phyloP scores from a whole-genome alignment of 148 eudicot species.

The Chenopodium suecicum region DNA sequence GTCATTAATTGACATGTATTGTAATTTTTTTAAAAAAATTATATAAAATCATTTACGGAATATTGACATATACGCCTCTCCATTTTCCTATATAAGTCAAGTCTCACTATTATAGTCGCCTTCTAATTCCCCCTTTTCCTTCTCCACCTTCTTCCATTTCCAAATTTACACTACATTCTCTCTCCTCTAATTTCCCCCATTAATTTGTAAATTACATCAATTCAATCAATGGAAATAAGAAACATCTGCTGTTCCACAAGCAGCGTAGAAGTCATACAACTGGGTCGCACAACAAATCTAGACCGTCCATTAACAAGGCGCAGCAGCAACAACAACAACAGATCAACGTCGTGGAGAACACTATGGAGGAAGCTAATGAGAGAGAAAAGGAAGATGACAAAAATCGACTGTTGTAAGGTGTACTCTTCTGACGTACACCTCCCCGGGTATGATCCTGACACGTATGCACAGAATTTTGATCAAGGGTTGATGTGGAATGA shows the following conservation, averaged over 20 bases:
- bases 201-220: no score
- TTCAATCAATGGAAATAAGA: constrained; percentile 26
- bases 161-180: neutral
- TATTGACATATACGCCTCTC: neutral
- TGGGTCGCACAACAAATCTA: constrained; percentile 23
- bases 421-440: constrained; percentile 18
- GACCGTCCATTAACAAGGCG: constrained; percentile 18
- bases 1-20: no score
- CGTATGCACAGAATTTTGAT: constrained; percentile 56
- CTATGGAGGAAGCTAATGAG: constrained; percentile 38
- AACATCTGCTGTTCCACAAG: constrained; percentile 22
- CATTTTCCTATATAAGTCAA: constrained; percentile 9
- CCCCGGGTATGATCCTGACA: constrained; percentile 43
- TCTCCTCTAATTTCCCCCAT: neutral
- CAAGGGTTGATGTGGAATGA: constrained; percentile 41
- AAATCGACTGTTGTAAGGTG: constrained; percentile 26
- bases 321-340: neutral
- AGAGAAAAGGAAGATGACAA: constrained; percentile 31
- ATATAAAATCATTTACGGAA: no score
- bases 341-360: constrained; percentile 30
- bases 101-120: neutral
- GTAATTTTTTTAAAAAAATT: no score
- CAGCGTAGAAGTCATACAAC: constrained; percentile 20
- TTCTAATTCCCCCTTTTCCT: neutral
- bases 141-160: neutral